Percentiles rank a stretch among this genome's conserved stretches.
phyloP scores from a whole-genome alignment of 192 early-diverging fungal species.

The Dissophora ornata region DNA sequence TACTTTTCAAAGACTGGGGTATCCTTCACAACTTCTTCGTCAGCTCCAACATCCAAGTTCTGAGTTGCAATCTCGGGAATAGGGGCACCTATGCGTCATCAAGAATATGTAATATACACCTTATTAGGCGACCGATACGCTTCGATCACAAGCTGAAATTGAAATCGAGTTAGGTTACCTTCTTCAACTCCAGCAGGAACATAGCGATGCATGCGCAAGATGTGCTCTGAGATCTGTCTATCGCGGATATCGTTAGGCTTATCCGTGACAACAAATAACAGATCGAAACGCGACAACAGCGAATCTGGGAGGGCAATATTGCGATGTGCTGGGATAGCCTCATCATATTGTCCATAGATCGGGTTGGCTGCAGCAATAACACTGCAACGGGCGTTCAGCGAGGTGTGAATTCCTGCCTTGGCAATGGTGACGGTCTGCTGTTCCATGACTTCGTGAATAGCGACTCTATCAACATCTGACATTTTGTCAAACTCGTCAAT shows the following conservation, averaged over 20 bases:
- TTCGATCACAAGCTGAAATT: no score
- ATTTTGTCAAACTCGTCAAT: slow-evolving; percentile 99
- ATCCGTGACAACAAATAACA: slow-evolving; percentile 96
- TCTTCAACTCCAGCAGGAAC: slow-evolving; percentile 85
- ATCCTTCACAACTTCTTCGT: slow-evolving; percentile 63
- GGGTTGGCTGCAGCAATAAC: slow-evolving; percentile 99
- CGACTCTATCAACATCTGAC: slow-evolving; percentile 95
- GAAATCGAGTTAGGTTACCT: slow-evolving; percentile 60
- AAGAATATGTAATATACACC: no score
- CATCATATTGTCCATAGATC: slow-evolving; percentile 89
- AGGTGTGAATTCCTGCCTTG: slow-evolving; percentile 99
- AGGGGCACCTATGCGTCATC: slow-evolving; percentile 52
- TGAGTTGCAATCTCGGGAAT: slow-evolving; percentile 57
- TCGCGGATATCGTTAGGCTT: slow-evolving; percentile 88
- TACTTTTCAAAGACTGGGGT: slow-evolving; percentile 88
- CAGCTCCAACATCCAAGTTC: slow-evolving; percentile 60
- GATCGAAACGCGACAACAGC: slow-evolving; percentile 95
- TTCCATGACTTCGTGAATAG: slow-evolving; percentile 99
- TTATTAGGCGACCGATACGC: no score
- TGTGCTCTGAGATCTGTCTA: slow-evolving; percentile 90
- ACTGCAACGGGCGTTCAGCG: slow-evolving; percentile 95
- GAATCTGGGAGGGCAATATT: slow-evolving; percentile 98
- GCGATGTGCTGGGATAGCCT: slow-evolving; percentile 85
- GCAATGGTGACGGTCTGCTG: slow-evolving; percentile 98
- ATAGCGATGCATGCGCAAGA: slow-evolving; percentile 95